These are phyloP conservation scores for Zarea fungicola DNA, from an alignment of 2,329 filamentous ascomycete genomes.

Conservation along the genomic window DNA sequence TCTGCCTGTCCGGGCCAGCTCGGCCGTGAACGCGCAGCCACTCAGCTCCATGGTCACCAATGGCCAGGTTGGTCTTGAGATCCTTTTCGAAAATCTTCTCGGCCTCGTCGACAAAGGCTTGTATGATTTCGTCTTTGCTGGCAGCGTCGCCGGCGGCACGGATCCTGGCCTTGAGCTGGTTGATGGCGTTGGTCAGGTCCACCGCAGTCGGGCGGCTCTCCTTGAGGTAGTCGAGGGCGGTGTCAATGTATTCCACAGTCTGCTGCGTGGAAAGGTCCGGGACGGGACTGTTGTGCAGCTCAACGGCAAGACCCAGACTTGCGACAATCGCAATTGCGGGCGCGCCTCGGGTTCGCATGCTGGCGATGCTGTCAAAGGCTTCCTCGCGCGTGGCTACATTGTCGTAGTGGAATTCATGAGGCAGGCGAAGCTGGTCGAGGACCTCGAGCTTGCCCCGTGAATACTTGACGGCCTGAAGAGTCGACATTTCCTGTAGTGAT, in stretches of 20 bases:
- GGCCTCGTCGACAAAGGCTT: slow-evolving; percentile 71
- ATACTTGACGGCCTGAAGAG: slow-evolving; percentile 74
- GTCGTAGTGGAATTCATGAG: slow-evolving; percentile 76
- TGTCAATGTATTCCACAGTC: slow-evolving; percentile 65
- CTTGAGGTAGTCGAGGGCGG: slow-evolving; percentile 79
- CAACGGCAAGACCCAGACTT: slow-evolving; percentile 79
- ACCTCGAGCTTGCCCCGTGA: slow-evolving; percentile 66
- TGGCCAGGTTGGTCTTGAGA: slow-evolving; percentile 77
- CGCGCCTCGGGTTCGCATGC: slow-evolving; percentile 73
- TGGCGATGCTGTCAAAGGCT: slow-evolving; percentile 76
- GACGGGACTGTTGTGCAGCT: slow-evolving; percentile 55
- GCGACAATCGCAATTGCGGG: slow-evolving; percentile 99
- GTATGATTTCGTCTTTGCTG: slow-evolving; percentile 49
- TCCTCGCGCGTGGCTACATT: slow-evolving; percentile 63
- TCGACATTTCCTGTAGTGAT: too few relatives aligned
- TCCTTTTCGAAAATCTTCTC: slow-evolving; percentile 86
- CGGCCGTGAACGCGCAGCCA: slow-evolving; percentile 67
- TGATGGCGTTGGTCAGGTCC: slow-evolving; percentile 85
- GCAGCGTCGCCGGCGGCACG: slow-evolving; percentile 40
- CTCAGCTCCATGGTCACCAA: slow-evolving; percentile 74
- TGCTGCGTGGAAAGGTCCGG: slow-evolving; percentile 45
- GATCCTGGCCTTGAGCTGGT: slow-evolving; percentile 66
- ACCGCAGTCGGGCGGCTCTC: slow-evolving; percentile 90
- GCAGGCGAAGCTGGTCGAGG: slow-evolving; percentile 76
- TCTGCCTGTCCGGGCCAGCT: slow-evolving; percentile 38